phyloP scores from a whole-genome alignment of 495 filamentous ascomycete species.

The Aspergillus conjunctus region DNA sequence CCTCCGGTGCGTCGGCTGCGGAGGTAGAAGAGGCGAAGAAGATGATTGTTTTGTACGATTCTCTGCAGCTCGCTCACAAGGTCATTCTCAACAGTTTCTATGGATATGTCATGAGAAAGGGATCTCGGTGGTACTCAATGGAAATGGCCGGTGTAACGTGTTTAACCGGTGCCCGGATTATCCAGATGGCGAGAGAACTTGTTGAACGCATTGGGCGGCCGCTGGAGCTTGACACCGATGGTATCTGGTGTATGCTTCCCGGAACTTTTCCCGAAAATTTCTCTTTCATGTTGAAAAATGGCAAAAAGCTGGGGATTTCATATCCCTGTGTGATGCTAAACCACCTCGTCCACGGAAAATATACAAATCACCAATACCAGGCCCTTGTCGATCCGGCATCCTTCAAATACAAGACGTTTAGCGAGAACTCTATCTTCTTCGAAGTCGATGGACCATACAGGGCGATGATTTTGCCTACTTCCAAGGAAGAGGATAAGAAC shows the following conservation, averaged over 20 bases:
- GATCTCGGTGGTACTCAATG: slow-evolving; percentile 98
- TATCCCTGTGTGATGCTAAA: slow-evolving; percentile 99
- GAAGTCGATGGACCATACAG: slow-evolving; percentile 97
- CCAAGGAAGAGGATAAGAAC: slow-evolving; percentile 98
- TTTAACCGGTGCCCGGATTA: slow-evolving; percentile 94
- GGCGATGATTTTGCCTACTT: slow-evolving; percentile 96
- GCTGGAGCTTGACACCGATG: slow-evolving; percentile 97
- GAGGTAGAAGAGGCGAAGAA: slow-evolving; percentile 97
- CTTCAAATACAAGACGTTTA: slow-evolving; percentile 91
- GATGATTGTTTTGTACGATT: slow-evolving; percentile 97
- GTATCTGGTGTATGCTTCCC: slow-evolving; percentile 99
- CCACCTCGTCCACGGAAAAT: slow-evolving; percentile 90
- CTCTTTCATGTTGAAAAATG: slow-evolving; percentile 87
- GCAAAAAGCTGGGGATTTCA: slow-evolving; percentile 92
- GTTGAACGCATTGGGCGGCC: slow-evolving; percentile 93
- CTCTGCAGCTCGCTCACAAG: slow-evolving; percentile 94
- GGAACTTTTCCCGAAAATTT: slow-evolving; percentile 98
- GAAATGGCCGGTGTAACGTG: slow-evolving; percentile 99
- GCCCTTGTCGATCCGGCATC: slow-evolving; percentile 75
- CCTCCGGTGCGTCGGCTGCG: slow-evolving; percentile 68
- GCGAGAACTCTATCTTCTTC: slow-evolving; percentile 99
- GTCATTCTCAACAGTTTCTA: slow-evolving; percentile 99
- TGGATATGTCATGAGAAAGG: slow-evolving; percentile 99
- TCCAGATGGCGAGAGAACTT: slow-evolving; percentile 92
- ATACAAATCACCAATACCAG: slow-evolving; percentile 98